Percentiles rank a stretch among this genome's conserved stretches.
Evolutionary conservation across 164 flowering plant species (phyloP).

Genomic region (Dillenia turbinata): DNA sequence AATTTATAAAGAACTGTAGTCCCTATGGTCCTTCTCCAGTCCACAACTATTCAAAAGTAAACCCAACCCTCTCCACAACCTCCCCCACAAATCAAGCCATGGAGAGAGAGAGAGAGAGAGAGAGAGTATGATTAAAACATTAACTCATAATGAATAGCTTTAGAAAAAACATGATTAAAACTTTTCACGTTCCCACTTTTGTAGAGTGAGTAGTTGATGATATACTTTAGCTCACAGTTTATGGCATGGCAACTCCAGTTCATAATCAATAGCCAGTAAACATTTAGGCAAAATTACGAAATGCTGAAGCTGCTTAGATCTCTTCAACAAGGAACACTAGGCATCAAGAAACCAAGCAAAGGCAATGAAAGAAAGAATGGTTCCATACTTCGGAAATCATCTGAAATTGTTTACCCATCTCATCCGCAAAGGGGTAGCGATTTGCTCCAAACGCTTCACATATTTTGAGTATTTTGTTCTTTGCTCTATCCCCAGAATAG

Average conservation of each 20-base stretch:
- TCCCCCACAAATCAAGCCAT: too few species aligned
- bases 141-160: too few species aligned
- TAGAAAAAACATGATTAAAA: too few species aligned
- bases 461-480: conserved; percentile 73
- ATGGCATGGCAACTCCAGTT: neutral
- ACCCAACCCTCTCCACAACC: too few species aligned
- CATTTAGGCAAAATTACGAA: neutral
- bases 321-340: neutral
- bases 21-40: too few species aligned
- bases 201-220: neutral
- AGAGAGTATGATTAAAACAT: too few species aligned
- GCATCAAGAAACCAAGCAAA: neutral
- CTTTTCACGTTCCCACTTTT: too few species aligned
- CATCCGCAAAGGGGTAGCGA: conserved; percentile 80
- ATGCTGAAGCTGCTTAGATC: neutral
- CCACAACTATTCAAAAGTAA: too few species aligned
- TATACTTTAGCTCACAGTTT: conserved; percentile 3
- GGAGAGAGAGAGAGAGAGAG: too few species aligned
- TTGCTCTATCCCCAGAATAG: conserved; percentile 90
- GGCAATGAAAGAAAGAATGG: neutral
- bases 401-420: conserved; percentile 56
- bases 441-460: conserved; percentile 98
- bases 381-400: conserved; percentile 64
- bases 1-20: too few species aligned
- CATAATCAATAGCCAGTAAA: neutral